Base-by-base conservation (phyloP, 2,329 filamentous ascomycete species). In the Aspergillus tamarii region DNA sequence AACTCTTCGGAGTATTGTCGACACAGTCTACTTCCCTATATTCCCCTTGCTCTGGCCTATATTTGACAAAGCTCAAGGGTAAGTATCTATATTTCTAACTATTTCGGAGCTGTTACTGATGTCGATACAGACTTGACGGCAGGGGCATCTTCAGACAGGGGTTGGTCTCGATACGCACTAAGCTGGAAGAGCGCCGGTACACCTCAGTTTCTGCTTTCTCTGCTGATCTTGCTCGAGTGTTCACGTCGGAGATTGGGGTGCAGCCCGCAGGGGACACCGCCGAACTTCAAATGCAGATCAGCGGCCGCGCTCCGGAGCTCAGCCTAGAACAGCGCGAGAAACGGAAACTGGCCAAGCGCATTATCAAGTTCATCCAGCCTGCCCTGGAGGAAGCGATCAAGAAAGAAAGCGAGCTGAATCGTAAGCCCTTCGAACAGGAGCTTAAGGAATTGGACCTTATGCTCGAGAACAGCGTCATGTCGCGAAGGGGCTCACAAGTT, bases 21-120 rank as follows among this genome's bases (percentile, higher is more conserved):
- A 98, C 75, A 90, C 88, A 41, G 90, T 96, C 70, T 99, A 98
- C 79, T 97, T 98, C 69, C 95, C 95, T 0, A 87, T 97, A 16
- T 86, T 89, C 61, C 89, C 89, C 70, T 81, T 96, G 57, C 84
- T 99, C 26, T 86, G 85, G 73, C 90, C 92, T 4, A 89, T 95
- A 32, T 83, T 97, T 57, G 90, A 93, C 46, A 93, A 91, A 78
- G 93, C 93, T 11, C 85, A 91, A 73, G 83, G 83, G 93, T 97
- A 86, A 87, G 93, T 87, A 61, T 32, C 62, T 57, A 12, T 50
- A 12, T 41, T 45, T 16, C 41, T 59, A 11, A 5, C 23, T 62
- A 14, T 16, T 45, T 39, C 50, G 11, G 43, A 39, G 32, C 46
- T 12, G 6, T 41, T 28, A 61, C 65, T 77, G 68, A 73, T 59